These are phyloP conservation scores for Pythium graminicola DNA, from an alignment of 352 stramenopile species.

Conservation along the genomic window DNA sequence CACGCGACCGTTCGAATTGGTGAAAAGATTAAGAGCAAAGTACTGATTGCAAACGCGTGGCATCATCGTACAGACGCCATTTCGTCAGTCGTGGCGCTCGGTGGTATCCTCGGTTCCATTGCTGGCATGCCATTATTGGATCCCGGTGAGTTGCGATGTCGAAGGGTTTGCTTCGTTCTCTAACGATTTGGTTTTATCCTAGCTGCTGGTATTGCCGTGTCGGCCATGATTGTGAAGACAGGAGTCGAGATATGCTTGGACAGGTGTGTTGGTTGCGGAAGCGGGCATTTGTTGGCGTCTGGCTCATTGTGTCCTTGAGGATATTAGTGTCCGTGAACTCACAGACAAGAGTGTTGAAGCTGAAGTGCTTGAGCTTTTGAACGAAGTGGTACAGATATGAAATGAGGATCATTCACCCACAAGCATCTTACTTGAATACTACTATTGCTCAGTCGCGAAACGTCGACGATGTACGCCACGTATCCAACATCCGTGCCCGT, in stretches of 20 bases:
- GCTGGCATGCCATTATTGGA: conserved; percentile 61
- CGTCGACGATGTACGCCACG: conserved; percentile 72
- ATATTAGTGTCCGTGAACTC: conserved; percentile 62
- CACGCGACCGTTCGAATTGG: conserved; percentile 90
- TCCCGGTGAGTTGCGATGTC: conserved; percentile 32
- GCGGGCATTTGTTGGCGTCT: not conserved
- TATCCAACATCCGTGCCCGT: conserved; percentile 74
- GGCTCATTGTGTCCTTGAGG: no score
- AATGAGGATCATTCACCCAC: no score
- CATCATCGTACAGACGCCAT: conserved; percentile 90
- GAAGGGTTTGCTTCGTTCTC: no score
- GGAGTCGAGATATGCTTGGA: conserved; percentile 78
- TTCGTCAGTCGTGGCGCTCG: conserved; percentile 83
- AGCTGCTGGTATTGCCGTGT: conserved; percentile 80
- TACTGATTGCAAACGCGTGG: conserved; percentile 97
- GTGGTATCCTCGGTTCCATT: conserved; percentile 70
- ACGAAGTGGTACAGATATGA: conserved; percentile 70
- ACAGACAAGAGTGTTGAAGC: conserved; percentile 81
- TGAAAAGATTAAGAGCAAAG: conserved; percentile 88
- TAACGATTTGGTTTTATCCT: no score
- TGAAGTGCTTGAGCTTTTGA: conserved; percentile 67
- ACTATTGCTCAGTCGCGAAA: conserved; percentile 46
- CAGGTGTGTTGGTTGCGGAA: conserved; percentile 27
- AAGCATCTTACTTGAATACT: no score
- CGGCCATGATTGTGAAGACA: conserved; percentile 86